These are phyloP conservation scores for Euphorbia pulcherrima DNA, from an alignment of 345 rosid genomes.

Conservation along the genomic window DNA sequence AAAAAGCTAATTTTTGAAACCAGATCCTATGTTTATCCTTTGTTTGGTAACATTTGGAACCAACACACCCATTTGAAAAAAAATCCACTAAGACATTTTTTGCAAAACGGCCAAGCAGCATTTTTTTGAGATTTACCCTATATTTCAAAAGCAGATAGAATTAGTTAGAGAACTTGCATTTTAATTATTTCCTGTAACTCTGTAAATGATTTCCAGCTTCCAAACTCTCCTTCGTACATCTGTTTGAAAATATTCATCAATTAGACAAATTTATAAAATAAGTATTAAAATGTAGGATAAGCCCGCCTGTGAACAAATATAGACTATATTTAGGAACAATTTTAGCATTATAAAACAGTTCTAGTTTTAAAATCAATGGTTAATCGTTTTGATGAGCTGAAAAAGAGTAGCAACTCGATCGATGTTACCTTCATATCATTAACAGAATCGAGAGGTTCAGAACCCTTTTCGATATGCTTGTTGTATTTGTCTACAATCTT, in stretches of 20 bases:
- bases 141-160: background rate
- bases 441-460: constrained; percentile 11
- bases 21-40: too few relatives aligned
- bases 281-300: too few relatives aligned
- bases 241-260: constrained; percentile 5
- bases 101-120: too few relatives aligned
- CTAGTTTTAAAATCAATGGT: background rate
- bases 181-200: constrained; percentile 35
- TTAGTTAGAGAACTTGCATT: constrained; percentile 26
- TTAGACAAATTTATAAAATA: background rate
- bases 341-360: background rate
- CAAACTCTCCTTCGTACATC: constrained; percentile 14
- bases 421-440: constrained; percentile 22
- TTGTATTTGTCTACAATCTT: constrained; percentile 29
- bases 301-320: too few relatives aligned
- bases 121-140: too few relatives aligned
- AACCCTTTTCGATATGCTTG: constrained; percentile 23
- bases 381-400: background rate
- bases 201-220: constrained; percentile 21
- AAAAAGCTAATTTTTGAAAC: too few relatives aligned
- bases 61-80: too few relatives aligned
- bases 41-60: too few relatives aligned
- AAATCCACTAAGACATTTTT: too few relatives aligned
- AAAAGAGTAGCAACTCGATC: background rate
- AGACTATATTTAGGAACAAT: too few relatives aligned